Percentiles rank a stretch among this genome's conserved stretches.
Evolutionary conservation across 495 filamentous ascomycete species (phyloP).

Genomic region (Pseudoneurospora amorphoporcata): DNA sequence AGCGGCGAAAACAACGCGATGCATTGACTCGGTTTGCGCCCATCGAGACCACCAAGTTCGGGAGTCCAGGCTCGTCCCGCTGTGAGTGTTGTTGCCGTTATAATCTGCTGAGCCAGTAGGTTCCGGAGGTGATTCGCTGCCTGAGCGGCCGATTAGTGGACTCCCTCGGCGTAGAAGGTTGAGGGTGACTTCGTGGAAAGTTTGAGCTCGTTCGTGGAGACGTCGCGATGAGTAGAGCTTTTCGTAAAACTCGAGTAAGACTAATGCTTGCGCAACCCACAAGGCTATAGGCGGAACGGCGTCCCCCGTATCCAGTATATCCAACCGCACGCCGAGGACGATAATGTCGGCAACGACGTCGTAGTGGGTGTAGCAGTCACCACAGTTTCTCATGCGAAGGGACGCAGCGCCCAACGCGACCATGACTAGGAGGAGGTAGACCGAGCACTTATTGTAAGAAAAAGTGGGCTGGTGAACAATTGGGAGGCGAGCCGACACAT

Average conservation of each 20-base stretch:
- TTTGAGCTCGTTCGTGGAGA: conserved; percentile 89
- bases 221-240: conserved; percentile 88
- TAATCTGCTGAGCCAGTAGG: conserved; percentile 25
- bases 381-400: conserved; percentile 64
- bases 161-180: conserved; percentile 88
- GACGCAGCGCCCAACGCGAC: conserved; percentile 88
- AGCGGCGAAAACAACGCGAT: conserved; percentile 84
- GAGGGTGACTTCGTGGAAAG: conserved; percentile 90
- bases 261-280: conserved; percentile 87
- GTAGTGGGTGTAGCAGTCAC: conserved; percentile 55
- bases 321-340: conserved; percentile 74
- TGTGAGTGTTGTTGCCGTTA: not conserved
- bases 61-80: conserved; percentile 40
- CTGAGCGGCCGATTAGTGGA: conserved; percentile 81
- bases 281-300: conserved; percentile 83
- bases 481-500: conserved; percentile 85
- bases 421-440: conserved; percentile 73
- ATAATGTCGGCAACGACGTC: conserved; percentile 73
- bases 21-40: conserved; percentile 88
- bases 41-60: conserved; percentile 92
- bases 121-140: conserved; percentile 76
- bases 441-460: conserved; percentile 66
- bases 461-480: conserved; percentile 93
- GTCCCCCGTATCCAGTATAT: conserved; percentile 76
- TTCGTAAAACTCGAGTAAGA: conserved; percentile 88